These are phyloP conservation scores for Capsicum baccatum DNA, from an alignment of 257 asterid genomes.

Conservation along the genomic window DNA sequence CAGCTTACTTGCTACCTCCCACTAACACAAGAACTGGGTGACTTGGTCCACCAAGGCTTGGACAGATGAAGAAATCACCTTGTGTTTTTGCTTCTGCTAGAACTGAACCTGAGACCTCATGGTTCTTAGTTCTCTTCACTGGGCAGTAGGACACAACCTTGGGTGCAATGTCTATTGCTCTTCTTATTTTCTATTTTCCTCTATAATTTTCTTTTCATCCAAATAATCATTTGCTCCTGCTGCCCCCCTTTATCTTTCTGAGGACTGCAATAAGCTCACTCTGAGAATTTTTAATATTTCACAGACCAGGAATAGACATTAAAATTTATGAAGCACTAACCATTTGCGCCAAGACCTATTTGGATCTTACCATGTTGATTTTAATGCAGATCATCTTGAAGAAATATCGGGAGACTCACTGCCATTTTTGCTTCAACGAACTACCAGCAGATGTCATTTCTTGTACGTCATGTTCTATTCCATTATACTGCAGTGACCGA, in stretches of 20 bases:
- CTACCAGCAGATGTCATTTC: conserved; percentile 77
- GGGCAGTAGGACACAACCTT: background rate
- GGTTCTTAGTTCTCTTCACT: background rate
- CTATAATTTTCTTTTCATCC: background rate
- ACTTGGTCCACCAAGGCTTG: conserved; percentile 3
- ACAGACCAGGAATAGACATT: conserved; percentile 9
- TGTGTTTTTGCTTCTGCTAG: background rate
- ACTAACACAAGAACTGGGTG: background rate
- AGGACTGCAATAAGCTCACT: background rate
- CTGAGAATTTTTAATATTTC: background rate
- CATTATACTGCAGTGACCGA: conserved; percentile 74
- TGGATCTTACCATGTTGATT: conserved; percentile 38
- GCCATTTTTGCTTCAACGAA: conserved; percentile 93
- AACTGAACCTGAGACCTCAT: background rate
- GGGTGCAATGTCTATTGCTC: conserved; percentile 15
- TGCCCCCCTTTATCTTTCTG: background rate
- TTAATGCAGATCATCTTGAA: conserved; percentile 79
- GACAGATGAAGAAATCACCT: background rate
- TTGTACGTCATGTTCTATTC: conserved; percentile 77
- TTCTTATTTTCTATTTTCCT: background rate
- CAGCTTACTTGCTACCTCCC: background rate
- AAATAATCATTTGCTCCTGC: background rate
- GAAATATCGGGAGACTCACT: conserved; percentile 82
- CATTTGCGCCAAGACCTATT: conserved; percentile 25
- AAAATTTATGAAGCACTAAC: conserved; percentile 23